phyloP scores from a whole-genome alignment of 371 early-diverging fungal genomes.

The Mortierella sp. region DNA sequence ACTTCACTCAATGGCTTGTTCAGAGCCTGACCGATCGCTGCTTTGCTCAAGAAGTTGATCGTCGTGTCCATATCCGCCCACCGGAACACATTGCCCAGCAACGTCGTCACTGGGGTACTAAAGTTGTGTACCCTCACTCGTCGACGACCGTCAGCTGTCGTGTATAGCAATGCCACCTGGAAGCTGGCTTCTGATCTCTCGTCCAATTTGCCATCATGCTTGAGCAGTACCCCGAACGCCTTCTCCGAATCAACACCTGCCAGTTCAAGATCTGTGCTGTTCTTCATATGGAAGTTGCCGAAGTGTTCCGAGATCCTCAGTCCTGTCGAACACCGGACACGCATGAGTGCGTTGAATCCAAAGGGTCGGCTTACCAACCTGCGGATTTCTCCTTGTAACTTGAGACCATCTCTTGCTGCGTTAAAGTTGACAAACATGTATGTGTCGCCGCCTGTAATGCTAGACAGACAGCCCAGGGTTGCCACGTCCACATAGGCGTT shows the following conservation, averaged over 20 bases:
- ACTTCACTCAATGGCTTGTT: constrained; percentile 77
- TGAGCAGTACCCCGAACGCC: constrained; percentile 83
- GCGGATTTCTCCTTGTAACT: constrained; percentile 76
- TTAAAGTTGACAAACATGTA: constrained; percentile 85
- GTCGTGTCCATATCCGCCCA: constrained; percentile 93
- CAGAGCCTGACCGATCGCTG: constrained; percentile 75
- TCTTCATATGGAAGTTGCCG: constrained; percentile 94
- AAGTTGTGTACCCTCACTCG: constrained; percentile 92
- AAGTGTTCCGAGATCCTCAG: constrained; percentile 85
- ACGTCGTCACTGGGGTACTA: constrained; percentile 78
- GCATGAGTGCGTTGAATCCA: constrained; percentile 89
- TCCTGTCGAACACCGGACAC: constrained; percentile 92
- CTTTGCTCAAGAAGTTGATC: constrained; percentile 84
- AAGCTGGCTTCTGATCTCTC: constrained; percentile 84
- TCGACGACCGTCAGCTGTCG: constrained; percentile 86
- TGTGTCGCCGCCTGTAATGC: constrained; percentile 89
- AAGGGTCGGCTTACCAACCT: constrained; percentile 80
- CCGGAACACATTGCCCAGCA: constrained; percentile 86
- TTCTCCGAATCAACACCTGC: constrained; percentile 90
- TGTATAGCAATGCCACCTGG: constrained; percentile 94
- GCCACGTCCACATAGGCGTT: constrained; percentile 90
- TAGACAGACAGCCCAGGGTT: constrained; percentile 77
- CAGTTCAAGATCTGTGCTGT: constrained; percentile 92
- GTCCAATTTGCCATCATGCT: constrained; percentile 90
- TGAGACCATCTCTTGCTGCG: constrained; percentile 67